A percentile compares a stretch with the other conserved stretches of the same genome.
phyloP scores from a whole-genome alignment of 1,139 yeast genomes.

The Tardiomyces blankii region DNA sequence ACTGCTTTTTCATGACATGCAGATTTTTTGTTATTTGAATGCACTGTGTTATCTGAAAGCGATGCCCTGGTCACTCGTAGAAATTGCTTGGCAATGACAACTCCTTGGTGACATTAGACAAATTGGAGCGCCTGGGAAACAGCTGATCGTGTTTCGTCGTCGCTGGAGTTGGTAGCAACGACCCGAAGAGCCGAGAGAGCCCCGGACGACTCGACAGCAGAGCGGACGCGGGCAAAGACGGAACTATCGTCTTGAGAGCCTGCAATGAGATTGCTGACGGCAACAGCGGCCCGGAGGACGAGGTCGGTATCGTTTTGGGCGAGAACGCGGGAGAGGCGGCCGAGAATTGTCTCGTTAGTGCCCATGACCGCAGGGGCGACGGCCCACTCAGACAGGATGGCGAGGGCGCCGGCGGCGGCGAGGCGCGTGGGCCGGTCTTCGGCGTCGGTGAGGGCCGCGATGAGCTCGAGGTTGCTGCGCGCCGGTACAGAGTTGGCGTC shows the following conservation, averaged over 20 bases:
- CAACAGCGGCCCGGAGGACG: neutral
- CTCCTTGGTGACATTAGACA: too few species aligned
- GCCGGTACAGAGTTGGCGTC: constrained; percentile 14
- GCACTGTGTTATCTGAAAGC: too few species aligned
- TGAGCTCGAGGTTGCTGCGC: constrained; percentile 19
- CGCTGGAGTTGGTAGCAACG: neutral
- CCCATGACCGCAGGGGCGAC: constrained; percentile 19
- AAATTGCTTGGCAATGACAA: too few species aligned
- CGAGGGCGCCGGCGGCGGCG: constrained; percentile 33
- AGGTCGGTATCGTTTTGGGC: constrained; percentile 4
- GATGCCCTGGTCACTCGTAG: too few species aligned
- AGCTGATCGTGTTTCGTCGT: too few species aligned
- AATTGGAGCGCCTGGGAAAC: too few species aligned
- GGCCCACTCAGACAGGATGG: constrained; percentile 28
- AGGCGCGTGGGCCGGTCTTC: constrained; percentile 25
- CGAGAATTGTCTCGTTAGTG: constrained; percentile 9
- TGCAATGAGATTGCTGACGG: neutral
- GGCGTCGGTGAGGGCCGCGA: constrained; percentile 22
- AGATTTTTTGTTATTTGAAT: too few species aligned
- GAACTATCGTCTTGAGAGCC: neutral
- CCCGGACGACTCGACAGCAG: neutral
- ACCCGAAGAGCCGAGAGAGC: neutral
- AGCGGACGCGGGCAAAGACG: neutral
- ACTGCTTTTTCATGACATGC: too few species aligned
- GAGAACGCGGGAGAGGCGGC: constrained; percentile 7